phyloP scores from a whole-genome alignment of 2,329 filamentous ascomycete species.

The Botrytis fabae region DNA sequence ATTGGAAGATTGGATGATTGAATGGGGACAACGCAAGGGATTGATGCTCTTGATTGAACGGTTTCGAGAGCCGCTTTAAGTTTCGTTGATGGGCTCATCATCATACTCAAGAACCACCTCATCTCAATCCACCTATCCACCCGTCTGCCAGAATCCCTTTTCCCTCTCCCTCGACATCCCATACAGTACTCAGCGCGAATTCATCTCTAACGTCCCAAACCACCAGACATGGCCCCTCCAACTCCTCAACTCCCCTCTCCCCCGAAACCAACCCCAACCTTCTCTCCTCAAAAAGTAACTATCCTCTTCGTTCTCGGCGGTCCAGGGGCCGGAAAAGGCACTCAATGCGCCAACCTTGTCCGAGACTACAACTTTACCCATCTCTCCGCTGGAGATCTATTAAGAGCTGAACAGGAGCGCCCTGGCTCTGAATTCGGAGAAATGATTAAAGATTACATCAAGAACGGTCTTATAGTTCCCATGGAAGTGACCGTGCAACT shows the following conservation, averaged over 20 bases:
- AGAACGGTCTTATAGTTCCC: slow-evolving; percentile 93
- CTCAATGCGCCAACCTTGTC: slow-evolving; percentile 88
- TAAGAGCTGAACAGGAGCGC: slow-evolving; percentile 90
- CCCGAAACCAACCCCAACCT: slow-evolving; percentile 63
- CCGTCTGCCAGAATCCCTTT: slow-evolving; percentile 14
- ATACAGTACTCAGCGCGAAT: background rate
- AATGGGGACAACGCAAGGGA: background rate
- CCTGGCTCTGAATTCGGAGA: slow-evolving; percentile 85
- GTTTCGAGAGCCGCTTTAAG: slow-evolving; percentile 38
- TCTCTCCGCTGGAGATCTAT: slow-evolving; percentile 87
- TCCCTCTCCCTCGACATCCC: background rate
- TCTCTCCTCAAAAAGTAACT: slow-evolving; percentile 75
- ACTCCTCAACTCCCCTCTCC: slow-evolving; percentile 46
- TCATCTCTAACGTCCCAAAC: background rate
- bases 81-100: background rate
- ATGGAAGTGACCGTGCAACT: slow-evolving; percentile 96
- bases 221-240: slow-evolving; percentile 21
- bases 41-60: background rate
- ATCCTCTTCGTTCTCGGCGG: slow-evolving; percentile 96
- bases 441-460: slow-evolving; percentile 91
- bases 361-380: slow-evolving; percentile 88
- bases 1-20: background rate
- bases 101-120: background rate
- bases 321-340: slow-evolving; percentile 94
- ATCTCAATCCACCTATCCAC: background rate